Evolutionary conservation across 169 alveolate genomes (phyloP), one percentile per base, ranked within the genome.

Genomic region (Cryptosporidium parvum): DNA sequence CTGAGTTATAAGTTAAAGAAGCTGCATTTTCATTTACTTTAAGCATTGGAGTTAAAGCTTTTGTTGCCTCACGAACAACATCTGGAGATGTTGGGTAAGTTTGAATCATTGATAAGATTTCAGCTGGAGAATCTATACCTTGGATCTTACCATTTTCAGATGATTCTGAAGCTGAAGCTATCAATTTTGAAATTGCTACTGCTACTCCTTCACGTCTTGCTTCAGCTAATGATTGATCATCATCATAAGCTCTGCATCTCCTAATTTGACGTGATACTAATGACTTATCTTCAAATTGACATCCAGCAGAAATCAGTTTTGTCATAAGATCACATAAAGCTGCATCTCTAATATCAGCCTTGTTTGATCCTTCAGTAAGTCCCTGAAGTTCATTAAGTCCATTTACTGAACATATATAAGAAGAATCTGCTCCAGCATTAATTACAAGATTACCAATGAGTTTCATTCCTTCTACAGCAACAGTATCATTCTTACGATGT

Each of bases 311-410:
- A 26, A 80, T n/a, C 0, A 80, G 52, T 21, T 80, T 80, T 0
- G 89, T 62, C 42, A 65, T 65, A 1, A 80, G 35, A 33, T 80
- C 62, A 65, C 89, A 80, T 0, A 80, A 48, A 33, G 89, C 75
- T 31, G 75, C 67, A 31, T 80, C 89, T 61, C 89, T 61, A 33
- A 80, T 62, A 26, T 80, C 89, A 16, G 73, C 61, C 0, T 80
- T 80, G 21, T 26, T 14, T 1, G 89, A 80, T n/a, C 89, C 89
- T 31, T 80, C 89, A 6, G 75, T 80, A n/a, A 80, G 56, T 37
- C 89, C 89, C 52, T 80, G 69, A 6, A 65, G 29, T 29, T 80
- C 89, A 42, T 80, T 59, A n/a, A 80, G 56, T 29, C 89, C 89
- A 14, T 80, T 80, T 0, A 42, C 12, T 14, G 89, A 80, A 29